Evolutionary conservation across 139 green algal species (phyloP).

Genomic region (Chlamydomonas sphaeroides): DNA sequence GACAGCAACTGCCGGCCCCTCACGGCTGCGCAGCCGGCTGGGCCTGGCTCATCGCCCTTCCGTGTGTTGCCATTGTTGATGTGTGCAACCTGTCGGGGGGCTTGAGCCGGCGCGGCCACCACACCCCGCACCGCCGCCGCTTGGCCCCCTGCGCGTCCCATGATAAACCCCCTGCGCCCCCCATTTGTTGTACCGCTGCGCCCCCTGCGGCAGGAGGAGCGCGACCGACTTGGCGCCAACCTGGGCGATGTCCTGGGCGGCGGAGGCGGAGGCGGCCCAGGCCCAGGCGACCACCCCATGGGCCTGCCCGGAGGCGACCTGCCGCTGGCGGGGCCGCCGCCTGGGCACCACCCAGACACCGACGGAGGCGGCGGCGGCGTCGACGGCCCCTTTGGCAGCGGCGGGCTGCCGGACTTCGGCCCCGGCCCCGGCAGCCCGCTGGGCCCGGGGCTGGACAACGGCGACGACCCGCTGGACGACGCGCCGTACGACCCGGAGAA

Average conservation of each 20-base stretch:
- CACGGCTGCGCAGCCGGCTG: too few species aligned
- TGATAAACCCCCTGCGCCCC: too few species aligned
- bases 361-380: neutral
- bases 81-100: too few species aligned
- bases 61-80: too few species aligned
- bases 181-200: too few species aligned
- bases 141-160: too few species aligned
- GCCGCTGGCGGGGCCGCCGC: neutral
- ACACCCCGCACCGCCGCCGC: too few species aligned
- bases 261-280: neutral
- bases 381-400: neutral
- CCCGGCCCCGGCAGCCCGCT: neutral
- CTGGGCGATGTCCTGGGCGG: constrained; percentile 5
- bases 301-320: too few species aligned
- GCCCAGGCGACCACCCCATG: neutral
- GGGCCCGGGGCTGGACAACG: neutral
- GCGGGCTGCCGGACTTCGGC: neutral
- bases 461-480: constrained; percentile 19
- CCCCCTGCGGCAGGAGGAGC: constrained; percentile 18
- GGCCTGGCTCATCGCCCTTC: too few species aligned
- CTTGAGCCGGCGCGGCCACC: too few species aligned
- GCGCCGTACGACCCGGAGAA: constrained; percentile 35
- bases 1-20: too few species aligned
- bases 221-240: constrained; percentile 27
- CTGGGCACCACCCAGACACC: neutral